Percentiles rank a stretch among this genome's conserved stretches.
phyloP scores from a whole-genome alignment of 106 monocot genomes.

The Cymbidium sinense region DNA sequence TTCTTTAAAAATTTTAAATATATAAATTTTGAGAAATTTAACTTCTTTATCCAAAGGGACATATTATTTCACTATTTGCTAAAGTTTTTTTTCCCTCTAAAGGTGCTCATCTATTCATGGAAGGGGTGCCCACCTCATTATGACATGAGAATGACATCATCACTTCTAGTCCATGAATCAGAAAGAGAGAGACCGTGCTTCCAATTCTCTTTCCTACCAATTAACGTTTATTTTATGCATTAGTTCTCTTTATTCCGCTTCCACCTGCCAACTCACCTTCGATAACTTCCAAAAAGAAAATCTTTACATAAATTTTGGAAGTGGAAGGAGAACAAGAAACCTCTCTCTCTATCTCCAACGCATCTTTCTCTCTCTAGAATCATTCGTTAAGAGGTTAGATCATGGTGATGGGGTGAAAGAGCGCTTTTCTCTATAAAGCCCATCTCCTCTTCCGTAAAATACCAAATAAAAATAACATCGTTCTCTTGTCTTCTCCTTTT shows the following conservation, averaged over 20 bases:
- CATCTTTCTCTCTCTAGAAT: background rate
- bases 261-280: background rate
- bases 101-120: background rate
- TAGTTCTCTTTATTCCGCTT: background rate
- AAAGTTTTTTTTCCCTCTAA: too few relatives aligned
- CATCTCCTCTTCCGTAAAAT: constrained; percentile 13
- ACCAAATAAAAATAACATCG: constrained; percentile 12
- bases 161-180: background rate
- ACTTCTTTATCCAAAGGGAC: too few relatives aligned
- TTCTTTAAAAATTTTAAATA: too few relatives aligned
- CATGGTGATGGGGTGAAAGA: constrained; percentile 8
- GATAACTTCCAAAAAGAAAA: constrained; percentile 1
- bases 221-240: background rate
- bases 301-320: background rate
- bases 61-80: too few relatives aligned
- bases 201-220: background rate
- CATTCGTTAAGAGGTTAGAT: constrained; percentile 4
- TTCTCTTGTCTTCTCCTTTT: background rate
- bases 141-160: constrained; percentile 24
- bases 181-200: too few relatives aligned
- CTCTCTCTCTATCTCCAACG: background rate
- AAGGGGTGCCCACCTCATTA: constrained; percentile 17
- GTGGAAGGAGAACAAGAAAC: background rate
- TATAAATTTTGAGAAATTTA: too few relatives aligned
- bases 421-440: constrained; percentile 20